These are phyloP conservation scores for Gnomoniopsis smithogilvyi DNA, from an alignment of 2,329 filamentous ascomycete species.

Conservation along the genomic window DNA sequence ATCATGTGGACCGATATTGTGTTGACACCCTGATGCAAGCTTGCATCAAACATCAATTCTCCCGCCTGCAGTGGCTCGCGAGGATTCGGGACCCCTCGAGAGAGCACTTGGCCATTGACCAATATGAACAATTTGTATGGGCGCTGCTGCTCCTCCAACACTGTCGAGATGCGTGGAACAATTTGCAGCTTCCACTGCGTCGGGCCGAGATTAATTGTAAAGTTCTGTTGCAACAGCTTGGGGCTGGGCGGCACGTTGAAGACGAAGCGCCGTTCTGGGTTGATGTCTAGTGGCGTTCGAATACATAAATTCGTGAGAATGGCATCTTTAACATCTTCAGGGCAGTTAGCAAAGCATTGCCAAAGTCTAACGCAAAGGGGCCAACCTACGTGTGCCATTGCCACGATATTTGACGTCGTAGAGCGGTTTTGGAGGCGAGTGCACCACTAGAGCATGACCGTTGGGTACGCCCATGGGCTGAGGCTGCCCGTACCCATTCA, in stretches of 20 bases:
- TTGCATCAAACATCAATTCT: conserved; percentile 72
- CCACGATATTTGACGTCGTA: conserved; percentile 18
- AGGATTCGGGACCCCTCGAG: conserved; percentile 44
- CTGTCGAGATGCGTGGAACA: conserved; percentile 60
- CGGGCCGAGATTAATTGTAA: conserved; percentile 67
- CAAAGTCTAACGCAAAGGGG: conserved; percentile 16
- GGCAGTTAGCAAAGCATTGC: no score
- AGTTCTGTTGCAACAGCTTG: conserved; percentile 65
- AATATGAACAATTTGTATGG: conserved; percentile 76
- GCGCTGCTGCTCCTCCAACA: conserved; percentile 57
- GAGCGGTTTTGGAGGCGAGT: conserved; percentile 2
- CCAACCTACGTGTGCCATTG: conserved; percentile 9
- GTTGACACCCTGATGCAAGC: conserved; percentile 70
- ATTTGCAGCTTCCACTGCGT: conserved; percentile 71
- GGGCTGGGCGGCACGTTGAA: conserved; percentile 64
- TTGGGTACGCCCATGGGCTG: conserved; percentile 11
- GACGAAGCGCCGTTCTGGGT: conserved; percentile 57
- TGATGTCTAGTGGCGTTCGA: conserved; percentile 65
- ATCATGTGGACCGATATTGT: conserved; percentile 75
- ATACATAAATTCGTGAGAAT: conserved; percentile 66
- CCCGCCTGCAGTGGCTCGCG: conserved; percentile 52
- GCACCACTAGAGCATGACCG: conserved; percentile 1
- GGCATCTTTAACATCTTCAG: conserved; percentile 46
- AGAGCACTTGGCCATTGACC: conserved; percentile 64
- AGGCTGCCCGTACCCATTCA: conserved; percentile 7